Conservation (phyloP, 2,329 filamentous ascomycete genomes). For the Alternaria conjuncta region DNA sequence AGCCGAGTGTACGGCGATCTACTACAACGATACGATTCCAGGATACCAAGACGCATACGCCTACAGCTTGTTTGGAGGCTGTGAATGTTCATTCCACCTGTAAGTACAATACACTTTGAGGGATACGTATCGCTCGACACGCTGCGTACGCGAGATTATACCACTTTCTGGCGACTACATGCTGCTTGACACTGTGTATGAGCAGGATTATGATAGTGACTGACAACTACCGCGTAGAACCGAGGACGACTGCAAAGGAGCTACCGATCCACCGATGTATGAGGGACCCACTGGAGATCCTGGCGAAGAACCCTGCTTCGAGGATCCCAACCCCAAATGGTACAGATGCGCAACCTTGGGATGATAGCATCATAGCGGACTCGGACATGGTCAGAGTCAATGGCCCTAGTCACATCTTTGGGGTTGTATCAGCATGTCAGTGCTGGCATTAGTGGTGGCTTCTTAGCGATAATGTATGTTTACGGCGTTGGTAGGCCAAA, state of each 20-base stretch:
- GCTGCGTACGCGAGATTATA: no score
- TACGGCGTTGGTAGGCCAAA: neutral
- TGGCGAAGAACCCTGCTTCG: conserved; percentile 14
- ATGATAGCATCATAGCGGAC: neutral
- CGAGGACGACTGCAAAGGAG: conserved; percentile 6
- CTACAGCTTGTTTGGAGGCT: conserved; percentile 14
- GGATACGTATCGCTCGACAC: neutral
- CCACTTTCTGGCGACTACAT: neutral
- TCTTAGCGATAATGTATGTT: no score
- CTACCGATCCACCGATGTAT: neutral
- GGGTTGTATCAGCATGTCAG: neutral
- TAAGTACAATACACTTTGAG: neutral
- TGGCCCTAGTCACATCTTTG: no score
- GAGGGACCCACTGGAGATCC: conserved; percentile 8
- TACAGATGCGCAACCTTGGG: conserved; percentile 12
- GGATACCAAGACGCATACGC: conserved; percentile 15
- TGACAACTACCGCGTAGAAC: neutral
- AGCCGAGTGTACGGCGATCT: conserved; percentile 6
- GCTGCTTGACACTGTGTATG: neutral
- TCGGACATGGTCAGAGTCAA: neutral
- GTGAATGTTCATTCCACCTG: conserved; percentile 13
- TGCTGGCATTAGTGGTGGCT: no score
- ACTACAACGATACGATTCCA: conserved; percentile 12
- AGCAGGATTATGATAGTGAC: neutral
- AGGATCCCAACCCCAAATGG: conserved; percentile 19